phyloP scores from a whole-genome alignment of 345 rosid genomes.

The Eucalyptus sideroxylon region DNA sequence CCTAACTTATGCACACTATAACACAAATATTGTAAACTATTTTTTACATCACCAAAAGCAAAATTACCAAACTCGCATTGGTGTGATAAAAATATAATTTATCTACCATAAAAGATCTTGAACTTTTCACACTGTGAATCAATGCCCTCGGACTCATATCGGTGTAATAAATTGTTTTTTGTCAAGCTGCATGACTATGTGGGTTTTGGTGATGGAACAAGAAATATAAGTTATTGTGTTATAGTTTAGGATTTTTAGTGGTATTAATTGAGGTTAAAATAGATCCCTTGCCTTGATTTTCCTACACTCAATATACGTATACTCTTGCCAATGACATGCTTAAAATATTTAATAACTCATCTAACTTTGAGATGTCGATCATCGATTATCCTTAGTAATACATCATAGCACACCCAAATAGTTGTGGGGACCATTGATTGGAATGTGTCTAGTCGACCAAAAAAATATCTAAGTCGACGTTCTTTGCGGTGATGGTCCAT shows the following conservation, averaged over 20 bases:
- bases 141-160: accelerated
- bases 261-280: not conserved
- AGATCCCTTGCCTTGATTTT: not conserved
- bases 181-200: accelerated
- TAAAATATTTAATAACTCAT: not conserved
- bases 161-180: not conserved
- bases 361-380: not conserved
- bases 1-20: not conserved
- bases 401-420: not conserved
- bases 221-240: not conserved
- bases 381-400: not conserved
- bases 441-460: not conserved
- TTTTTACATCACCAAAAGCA: not conserved
- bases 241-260: not conserved
- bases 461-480: not conserved
- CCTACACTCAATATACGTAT: not conserved
- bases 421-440: not conserved
- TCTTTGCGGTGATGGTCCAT: not conserved
- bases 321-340: no score
- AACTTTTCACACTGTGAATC: not conserved
- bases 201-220: not conserved
- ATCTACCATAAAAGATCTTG: not conserved
- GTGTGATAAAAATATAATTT: not conserved
- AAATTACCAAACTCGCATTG: accelerated
- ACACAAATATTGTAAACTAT: not conserved